Percentiles rank a stretch among this genome's conserved stretches.
Conservation (phyloP, 1,284 basidiomycete genomes). For the Austroboletus niveus region DNA sequence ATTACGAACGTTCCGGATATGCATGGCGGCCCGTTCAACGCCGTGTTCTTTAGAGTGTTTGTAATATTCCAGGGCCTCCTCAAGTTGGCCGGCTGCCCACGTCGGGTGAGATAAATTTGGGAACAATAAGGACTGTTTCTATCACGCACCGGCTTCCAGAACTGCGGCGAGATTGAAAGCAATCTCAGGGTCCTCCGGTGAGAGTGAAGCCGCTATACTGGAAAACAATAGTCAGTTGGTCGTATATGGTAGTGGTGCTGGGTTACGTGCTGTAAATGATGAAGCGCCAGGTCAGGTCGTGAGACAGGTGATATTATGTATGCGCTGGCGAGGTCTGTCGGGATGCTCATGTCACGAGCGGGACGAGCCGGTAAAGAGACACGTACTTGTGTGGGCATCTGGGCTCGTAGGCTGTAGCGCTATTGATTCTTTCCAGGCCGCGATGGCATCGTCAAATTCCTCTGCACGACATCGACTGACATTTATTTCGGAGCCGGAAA, state of each 20-base stretch:
- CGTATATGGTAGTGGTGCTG: conserved; percentile 21
- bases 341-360: conserved; percentile 27
- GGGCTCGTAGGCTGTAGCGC: conserved; percentile 80
- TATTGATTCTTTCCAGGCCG: conserved; percentile 86
- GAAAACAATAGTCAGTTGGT: conserved; percentile 32
- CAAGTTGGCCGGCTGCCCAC: conserved; percentile 67
- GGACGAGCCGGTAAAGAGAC: conserved; percentile 14
- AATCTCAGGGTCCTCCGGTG: conserved; percentile 92
- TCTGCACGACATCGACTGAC: conserved; percentile 46
- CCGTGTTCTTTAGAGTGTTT: conserved; percentile 75
- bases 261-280: conserved; percentile 74
- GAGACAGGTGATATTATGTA: conserved; percentile 87
- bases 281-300: conserved; percentile 86
- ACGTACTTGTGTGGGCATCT: conserved; percentile 90
- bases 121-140: conserved; percentile 32
- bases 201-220: conserved; percentile 82
- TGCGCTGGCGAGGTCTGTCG: conserved; percentile 85
- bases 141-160: conserved; percentile 76
- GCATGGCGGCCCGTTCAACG: conserved; percentile 83
- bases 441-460: conserved; percentile 83
- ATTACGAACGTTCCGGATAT: conserved; percentile 75
- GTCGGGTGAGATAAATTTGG: conserved; percentile 29
- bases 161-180: conserved; percentile 93
- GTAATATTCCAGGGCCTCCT: conserved; percentile 80
- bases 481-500: conserved; percentile 12